phyloP scores from a whole-genome alignment of 108 stramenopile species.

The Nitzschia inconspicua region DNA sequence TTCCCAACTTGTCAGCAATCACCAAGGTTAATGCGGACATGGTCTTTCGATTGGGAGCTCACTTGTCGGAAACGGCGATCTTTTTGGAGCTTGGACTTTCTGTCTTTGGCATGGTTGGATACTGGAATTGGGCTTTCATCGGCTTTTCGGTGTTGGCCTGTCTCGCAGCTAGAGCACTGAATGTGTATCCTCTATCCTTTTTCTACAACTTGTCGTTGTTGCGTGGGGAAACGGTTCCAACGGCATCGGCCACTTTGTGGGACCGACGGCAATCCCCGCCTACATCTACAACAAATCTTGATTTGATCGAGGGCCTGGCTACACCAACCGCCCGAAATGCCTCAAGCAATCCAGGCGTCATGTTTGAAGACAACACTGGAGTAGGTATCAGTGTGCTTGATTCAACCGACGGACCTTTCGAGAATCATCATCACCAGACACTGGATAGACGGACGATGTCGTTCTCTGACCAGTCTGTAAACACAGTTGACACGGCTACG shows the following conservation, averaged over 20 bases:
- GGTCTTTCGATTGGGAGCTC: conserved; percentile 58
- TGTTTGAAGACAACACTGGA: background rate
- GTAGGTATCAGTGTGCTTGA: background rate
- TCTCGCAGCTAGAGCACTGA: conserved; percentile 60
- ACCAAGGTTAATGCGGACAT: conserved; percentile 46
- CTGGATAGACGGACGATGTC: conserved; percentile 4
- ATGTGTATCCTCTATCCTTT: conserved; percentile 66
- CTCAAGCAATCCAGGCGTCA: background rate
- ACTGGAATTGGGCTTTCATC: conserved; percentile 48
- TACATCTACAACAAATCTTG: background rate
- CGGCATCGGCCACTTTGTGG: background rate
- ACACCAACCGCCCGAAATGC: background rate
- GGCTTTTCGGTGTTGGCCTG: conserved; percentile 55
- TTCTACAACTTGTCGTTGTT: conserved; percentile 46
- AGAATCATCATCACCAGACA: background rate
- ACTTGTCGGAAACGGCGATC: conserved; percentile 71
- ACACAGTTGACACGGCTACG: conserved; percentile 25
- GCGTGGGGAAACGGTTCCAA: conserved; percentile 8
- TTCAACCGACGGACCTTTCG: background rate
- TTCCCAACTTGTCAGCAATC: conserved; percentile 53
- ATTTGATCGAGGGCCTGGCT: background rate
- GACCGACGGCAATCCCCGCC: background rate
- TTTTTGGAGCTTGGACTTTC: conserved; percentile 84
- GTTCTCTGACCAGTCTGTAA: conserved; percentile 11
- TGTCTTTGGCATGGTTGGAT: conserved; percentile 44